Percentiles rank a stretch among this genome's conserved stretches.
Evolutionary conservation across 192 early-diverging fungal species (phyloP).

Genomic region (Fimicolochytrium jonesii): DNA sequence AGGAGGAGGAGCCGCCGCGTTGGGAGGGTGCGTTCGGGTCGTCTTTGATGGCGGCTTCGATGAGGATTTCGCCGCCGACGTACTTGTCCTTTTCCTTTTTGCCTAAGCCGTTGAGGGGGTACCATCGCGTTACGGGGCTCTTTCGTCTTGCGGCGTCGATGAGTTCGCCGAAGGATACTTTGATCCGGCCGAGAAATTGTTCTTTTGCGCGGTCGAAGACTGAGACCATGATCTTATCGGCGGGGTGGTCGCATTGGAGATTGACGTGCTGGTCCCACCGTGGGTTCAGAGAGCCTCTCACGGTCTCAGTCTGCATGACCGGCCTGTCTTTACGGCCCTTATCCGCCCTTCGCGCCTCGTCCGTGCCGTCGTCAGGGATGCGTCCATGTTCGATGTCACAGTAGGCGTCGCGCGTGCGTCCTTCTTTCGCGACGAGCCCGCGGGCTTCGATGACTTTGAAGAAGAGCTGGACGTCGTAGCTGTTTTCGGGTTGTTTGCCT

Average conservation of each 20-base stretch:
- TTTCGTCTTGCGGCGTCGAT: constrained; percentile 31
- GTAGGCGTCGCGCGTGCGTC: constrained; percentile 43
- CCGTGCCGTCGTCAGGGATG: constrained; percentile 26
- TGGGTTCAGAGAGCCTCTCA: constrained; percentile 31
- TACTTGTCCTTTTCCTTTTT: constrained; percentile 53
- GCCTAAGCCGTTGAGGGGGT: constrained; percentile 31
- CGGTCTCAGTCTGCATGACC: constrained; percentile 42
- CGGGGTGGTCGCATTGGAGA: constrained; percentile 27
- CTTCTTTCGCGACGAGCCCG: constrained; percentile 50
- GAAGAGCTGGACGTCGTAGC: constrained; percentile 22
- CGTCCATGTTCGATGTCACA: constrained; percentile 48
- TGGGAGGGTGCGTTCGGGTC: no score
- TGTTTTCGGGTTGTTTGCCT: background rate
- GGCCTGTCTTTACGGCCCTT: constrained; percentile 26
- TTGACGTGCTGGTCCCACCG: constrained; percentile 49
- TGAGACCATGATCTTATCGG: constrained; percentile 41
- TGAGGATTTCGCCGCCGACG: constrained; percentile 49
- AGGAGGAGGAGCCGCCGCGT: background rate
- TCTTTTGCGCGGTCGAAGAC: constrained; percentile 50
- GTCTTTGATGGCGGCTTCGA: constrained; percentile 40
- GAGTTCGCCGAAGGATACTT: constrained; percentile 38
- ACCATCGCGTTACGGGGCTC: constrained; percentile 34
- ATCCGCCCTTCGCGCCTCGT: constrained; percentile 15
- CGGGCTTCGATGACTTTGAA: constrained; percentile 50
- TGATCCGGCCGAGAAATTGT: constrained; percentile 46